Base-by-base conservation (phyloP, 2,329 filamentous ascomycete genomes). In the Penicillium sp. region DNA sequence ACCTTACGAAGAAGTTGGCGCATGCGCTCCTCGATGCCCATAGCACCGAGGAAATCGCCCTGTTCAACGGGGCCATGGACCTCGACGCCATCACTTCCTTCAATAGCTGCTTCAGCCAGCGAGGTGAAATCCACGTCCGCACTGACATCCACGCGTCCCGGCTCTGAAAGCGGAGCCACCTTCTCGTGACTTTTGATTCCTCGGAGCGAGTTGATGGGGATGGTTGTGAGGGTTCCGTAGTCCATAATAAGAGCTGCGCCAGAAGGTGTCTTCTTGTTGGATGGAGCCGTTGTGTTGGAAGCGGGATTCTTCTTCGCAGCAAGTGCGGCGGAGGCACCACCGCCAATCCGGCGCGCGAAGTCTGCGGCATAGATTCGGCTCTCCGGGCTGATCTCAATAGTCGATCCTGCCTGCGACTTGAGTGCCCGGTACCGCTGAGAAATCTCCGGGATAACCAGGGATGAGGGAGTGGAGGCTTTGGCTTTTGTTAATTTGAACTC, bases 171-270 rank as follows among this genome's bases (percentile, higher is more conserved):
- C 4, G 94, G 91, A 21, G 86, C 92, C 43, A 96, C 89, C 22
- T 83, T 81, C 22, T 81, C 78, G 76, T 99, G 94, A 13, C 82
- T 79, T 34, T 86, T 84, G 72, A 99, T 97, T 21, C 94, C 94
- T 31, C 94, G 89, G 21, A 99, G 82, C 0, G 92, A 95, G 79
- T 96, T 96, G 56, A 89, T 80, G 2, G 94, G 94, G 46, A 99
- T 86, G 0, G 84, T 89, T 54, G 86, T 81, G 3, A 85, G 75
- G 4, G 93, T 89, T 16, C 94, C 94, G 75, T 99, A 99, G 77
- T 99, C 94, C 43, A 99, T 85, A 64, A 99, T 91, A n/a, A 99
- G 81, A 1, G 93, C 94, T 8, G 92, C 94, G 47, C 94, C 94
- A 0, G 86, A 88, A 1, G 92, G 86, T 1, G 69, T 71, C 0